Percentiles rank a stretch among this genome's conserved stretches.
Evolutionary conservation across 106 monocot genomes (phyloP).

Genomic region (Platanthera zijinensis): DNA sequence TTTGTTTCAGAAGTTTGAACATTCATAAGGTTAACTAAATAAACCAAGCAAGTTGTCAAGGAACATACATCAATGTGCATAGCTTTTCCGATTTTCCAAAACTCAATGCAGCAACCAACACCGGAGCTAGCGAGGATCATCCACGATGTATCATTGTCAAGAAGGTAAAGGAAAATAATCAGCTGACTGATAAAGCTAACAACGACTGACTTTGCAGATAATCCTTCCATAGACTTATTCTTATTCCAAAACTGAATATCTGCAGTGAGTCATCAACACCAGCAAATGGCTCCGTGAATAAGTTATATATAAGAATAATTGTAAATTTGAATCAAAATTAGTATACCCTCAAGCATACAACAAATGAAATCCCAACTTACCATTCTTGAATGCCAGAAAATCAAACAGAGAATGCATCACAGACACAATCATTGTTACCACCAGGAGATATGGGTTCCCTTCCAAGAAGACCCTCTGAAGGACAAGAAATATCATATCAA

Average conservation of each 20-base stretch:
- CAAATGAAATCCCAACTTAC: constrained; percentile 27
- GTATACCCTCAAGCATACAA: neutral
- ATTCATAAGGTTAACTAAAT: neutral
- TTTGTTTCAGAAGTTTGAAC: neutral
- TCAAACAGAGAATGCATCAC: constrained; percentile 88
- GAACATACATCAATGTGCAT: constrained; percentile 88
- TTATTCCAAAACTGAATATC: constrained; percentile 99
- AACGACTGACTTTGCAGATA: constrained; percentile 97
- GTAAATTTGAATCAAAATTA: neutral
- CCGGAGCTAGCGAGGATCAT: constrained; percentile 99
- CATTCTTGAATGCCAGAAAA: constrained; percentile 95
- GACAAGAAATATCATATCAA: constrained; percentile 3
- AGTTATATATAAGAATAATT: constrained; percentile 7
- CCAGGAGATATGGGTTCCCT: constrained; percentile 87
- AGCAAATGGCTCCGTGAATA: neutral
- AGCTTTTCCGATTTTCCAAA: constrained; percentile 99
- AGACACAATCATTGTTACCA: constrained; percentile 85
- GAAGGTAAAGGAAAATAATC: constrained; percentile 92
- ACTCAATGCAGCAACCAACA: constrained; percentile 90
- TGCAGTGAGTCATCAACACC: constrained; percentile 17
- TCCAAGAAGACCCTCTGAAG: constrained; percentile 95
- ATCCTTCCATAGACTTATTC: constrained; percentile 98
- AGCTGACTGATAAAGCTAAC: constrained; percentile 91
- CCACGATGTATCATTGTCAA: constrained; percentile 99
- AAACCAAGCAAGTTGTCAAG: neutral